phyloP scores from a whole-genome alignment of 768 basidiomycete genomes.

The Podaxis carcinomalis region DNA sequence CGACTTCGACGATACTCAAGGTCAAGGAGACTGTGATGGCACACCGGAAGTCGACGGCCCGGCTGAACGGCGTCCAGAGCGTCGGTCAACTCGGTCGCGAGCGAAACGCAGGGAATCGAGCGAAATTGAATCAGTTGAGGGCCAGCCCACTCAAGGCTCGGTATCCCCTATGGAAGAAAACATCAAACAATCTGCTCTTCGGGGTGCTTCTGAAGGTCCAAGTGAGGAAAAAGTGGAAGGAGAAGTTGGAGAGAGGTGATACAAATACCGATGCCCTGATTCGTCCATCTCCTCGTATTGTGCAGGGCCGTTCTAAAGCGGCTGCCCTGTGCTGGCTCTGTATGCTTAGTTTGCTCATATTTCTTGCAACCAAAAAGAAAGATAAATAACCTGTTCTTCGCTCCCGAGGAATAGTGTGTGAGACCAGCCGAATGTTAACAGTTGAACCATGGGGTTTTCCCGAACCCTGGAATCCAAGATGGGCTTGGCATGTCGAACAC shows the following conservation, averaged over 20 bases:
- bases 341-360: too few species aligned
- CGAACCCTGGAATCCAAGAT: too few species aligned
- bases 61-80: conserved; percentile 5
- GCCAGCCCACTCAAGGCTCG: neutral
- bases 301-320: neutral
- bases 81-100: conserved; percentile 9
- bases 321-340: too few species aligned
- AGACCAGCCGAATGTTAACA: too few species aligned
- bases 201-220: neutral
- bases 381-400: too few species aligned
- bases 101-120: conserved; percentile 2
- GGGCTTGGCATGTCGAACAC: too few species aligned
- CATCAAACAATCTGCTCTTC: neutral
- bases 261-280: neutral
- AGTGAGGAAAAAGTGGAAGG: conserved; percentile 5
- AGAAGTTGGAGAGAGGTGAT: neutral
- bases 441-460: too few species aligned
- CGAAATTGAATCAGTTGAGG: conserved; percentile 4
- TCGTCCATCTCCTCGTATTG: neutral
- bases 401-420: too few species aligned
- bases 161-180: conserved; percentile 3
- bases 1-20: conserved; percentile 1
- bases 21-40: conserved; percentile 1
- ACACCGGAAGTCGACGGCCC: conserved; percentile 4
- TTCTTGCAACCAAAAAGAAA: too few species aligned